Percentiles rank a stretch among this genome's conserved stretches.
phyloP scores from a whole-genome alignment of 2,329 filamentous ascomycete species.

The Pyrenochaeta sp. region DNA sequence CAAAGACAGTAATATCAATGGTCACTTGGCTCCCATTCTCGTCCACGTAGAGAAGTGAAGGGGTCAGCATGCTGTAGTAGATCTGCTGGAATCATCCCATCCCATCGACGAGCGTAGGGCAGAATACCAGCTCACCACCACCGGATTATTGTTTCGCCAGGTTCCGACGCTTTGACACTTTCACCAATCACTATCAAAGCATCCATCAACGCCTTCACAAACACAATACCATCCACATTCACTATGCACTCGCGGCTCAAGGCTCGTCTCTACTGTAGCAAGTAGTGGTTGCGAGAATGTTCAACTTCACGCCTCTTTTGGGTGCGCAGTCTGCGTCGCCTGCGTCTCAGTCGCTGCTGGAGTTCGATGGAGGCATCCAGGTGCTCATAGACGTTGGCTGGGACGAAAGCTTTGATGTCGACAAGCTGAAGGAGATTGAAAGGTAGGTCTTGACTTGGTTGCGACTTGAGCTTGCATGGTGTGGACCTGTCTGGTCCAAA shows the following conservation, averaged over 20 bases:
- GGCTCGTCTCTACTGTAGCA: conserved; percentile 4
- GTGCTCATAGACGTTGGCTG: conserved; percentile 94
- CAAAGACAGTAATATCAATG: too few species aligned
- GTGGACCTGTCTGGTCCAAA: conserved; percentile 10
- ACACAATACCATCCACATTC: neutral
- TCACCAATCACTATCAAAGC: conserved; percentile 6
- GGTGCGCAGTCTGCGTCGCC: conserved; percentile 87
- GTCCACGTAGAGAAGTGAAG: too few species aligned
- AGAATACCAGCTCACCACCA: neutral
- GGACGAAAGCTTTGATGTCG: conserved; percentile 88
- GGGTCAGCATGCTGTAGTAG: neutral
- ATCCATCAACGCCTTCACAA: conserved; percentile 4
- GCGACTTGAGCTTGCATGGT: neutral
- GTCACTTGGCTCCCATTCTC: too few species aligned
- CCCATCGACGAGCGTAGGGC: neutral
- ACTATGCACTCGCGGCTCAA: conserved; percentile 11
- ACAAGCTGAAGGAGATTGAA: conserved; percentile 86
- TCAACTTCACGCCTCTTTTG: conserved; percentile 91
- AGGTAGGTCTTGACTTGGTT: conserved; percentile 66
- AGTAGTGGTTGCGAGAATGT: conserved; percentile 67
- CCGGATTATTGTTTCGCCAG: conserved; percentile 3
- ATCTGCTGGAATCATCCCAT: neutral
- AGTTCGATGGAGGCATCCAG: conserved; percentile 96
- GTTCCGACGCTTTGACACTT: conserved; percentile 14
- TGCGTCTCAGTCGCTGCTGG: conserved; percentile 92